Base-by-base conservation (phyloP, 2,329 filamentous ascomycete genomes). In the Sclerotinia borealis region DNA sequence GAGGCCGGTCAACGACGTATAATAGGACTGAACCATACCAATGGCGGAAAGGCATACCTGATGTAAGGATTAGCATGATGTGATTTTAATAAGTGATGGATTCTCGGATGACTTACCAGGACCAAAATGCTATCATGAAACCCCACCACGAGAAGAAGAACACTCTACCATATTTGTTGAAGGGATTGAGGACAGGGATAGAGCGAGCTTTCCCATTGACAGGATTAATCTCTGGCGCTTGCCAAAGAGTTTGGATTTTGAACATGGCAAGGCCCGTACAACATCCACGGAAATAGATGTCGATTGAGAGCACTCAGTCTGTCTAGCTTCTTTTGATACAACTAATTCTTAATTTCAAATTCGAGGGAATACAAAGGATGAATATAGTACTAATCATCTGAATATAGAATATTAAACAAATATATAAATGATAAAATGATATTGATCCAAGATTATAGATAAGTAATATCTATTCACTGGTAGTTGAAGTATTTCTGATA, bases 61-160 rank as follows among this genome's bases (percentile, higher is more conserved):
- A 27, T 17, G 5, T 8, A 45, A 29, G 48, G 9, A 43, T 67
- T 55, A 67, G 59, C 29, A 22, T 58, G 27, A 52, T 49, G 91
- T 89, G 75, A 93, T 96, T 4, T 91, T 88, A 15, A 45, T 17
- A 29, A 34, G 15, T 9, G 29, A 25, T 17, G 39, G 19, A 6
- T 22, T 17, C 7, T n/a, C 3, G 78, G n/a, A 41, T 25, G 31
- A 63, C 64, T 64, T 93, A 96, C 90, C 90, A 96, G 13, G 91
- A 92, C 83, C 91, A 91, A 77, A 96, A 96, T 9, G 90, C 89
- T 60, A 93, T 84, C 83, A 95, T 87, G 76, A 95, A 95, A 2
- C 90, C 90, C 54, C 92, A 82, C 86, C 90, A 95, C 1, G 89
- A 90, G 78, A 96, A 96, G 80, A 93, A 92, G 77, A 96, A 96